phyloP scores from a whole-genome alignment of 805 yeast species.

The Metschnikowia vanudenii region DNA sequence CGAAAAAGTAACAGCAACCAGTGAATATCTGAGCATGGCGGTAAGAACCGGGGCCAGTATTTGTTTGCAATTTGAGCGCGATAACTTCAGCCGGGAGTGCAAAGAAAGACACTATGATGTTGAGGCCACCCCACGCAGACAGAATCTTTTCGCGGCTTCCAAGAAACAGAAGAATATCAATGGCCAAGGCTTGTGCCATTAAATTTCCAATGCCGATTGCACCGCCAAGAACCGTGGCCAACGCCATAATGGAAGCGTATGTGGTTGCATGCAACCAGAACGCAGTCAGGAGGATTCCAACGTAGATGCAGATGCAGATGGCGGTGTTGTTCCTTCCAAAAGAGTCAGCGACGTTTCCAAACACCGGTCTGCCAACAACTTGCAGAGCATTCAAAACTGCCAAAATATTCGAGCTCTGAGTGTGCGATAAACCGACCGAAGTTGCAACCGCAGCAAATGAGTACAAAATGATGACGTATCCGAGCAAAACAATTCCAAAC shows the following conservation, averaged over 20 bases:
- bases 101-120: slow-evolving; percentile 30
- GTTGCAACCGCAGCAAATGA: slow-evolving; percentile 40
- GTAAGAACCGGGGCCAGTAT: slow-evolving; percentile 33
- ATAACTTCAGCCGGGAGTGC: slow-evolving; percentile 52
- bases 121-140: slow-evolving; percentile 41
- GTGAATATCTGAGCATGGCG: slow-evolving; percentile 60
- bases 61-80: slow-evolving; percentile 36
- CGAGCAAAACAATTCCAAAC: slow-evolving; percentile 39
- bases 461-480: slow-evolving; percentile 36
- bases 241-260: slow-evolving; percentile 32
- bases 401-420: slow-evolving; percentile 33
- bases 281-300: slow-evolving; percentile 30
- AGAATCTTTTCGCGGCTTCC: slow-evolving; percentile 27
- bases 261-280: slow-evolving; percentile 40
- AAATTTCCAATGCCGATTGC: slow-evolving; percentile 31
- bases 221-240: slow-evolving; percentile 31
- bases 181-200: slow-evolving; percentile 20
- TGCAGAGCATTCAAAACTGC: slow-evolving; percentile 45
- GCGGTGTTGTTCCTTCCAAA: slow-evolving; percentile 46
- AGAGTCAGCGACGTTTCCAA: slow-evolving; percentile 47
- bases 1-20: slow-evolving; percentile 48
- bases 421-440: slow-evolving; percentile 42
- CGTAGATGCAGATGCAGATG: slow-evolving; percentile 20
- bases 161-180: slow-evolving; percentile 12
- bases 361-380: slow-evolving; percentile 48